Conservation (phyloP, 2,329 filamentous ascomycete species). For the Hirsutella thompsonii region DNA sequence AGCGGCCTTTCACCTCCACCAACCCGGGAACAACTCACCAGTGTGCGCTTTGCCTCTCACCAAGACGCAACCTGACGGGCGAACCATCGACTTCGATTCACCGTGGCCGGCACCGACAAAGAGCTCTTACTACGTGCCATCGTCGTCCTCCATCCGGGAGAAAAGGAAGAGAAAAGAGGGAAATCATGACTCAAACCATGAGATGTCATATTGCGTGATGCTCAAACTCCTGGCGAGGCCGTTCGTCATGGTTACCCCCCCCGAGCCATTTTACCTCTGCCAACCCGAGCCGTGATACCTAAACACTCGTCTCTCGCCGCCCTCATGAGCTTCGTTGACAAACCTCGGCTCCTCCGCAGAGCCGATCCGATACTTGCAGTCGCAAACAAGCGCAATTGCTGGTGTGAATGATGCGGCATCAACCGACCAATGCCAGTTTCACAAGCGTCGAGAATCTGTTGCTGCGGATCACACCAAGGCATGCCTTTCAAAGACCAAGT, state of each 20-base stretch:
- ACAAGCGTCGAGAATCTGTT: neutral
- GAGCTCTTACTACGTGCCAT: too few species aligned
- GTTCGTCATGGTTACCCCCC: neutral
- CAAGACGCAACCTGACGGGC: too few species aligned
- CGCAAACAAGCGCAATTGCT: neutral
- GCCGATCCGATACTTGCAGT: neutral
- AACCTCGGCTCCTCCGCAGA: neutral
- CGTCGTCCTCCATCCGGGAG: neutral
- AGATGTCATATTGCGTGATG: too few species aligned
- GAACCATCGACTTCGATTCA: too few species aligned
- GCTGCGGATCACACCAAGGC: slow-evolving; percentile 1
- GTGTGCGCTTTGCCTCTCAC: too few species aligned
- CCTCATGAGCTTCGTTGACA: neutral
- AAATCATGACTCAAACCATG: too few species aligned
- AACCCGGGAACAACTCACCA: too few species aligned
- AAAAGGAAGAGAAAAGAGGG: too few species aligned
- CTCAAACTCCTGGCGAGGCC: too few species aligned
- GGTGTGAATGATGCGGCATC: neutral
- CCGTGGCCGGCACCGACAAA: too few species aligned
- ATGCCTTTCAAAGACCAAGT: slow-evolving; percentile 1
- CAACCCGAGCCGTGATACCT: neutral
- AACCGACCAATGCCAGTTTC: neutral
- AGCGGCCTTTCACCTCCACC: too few species aligned
- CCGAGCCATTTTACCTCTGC: neutral
- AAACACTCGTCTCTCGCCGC: neutral